Evolutionary conservation across 129 eudicot species (phyloP).

Genomic region (Pittosporum tobira): DNA sequence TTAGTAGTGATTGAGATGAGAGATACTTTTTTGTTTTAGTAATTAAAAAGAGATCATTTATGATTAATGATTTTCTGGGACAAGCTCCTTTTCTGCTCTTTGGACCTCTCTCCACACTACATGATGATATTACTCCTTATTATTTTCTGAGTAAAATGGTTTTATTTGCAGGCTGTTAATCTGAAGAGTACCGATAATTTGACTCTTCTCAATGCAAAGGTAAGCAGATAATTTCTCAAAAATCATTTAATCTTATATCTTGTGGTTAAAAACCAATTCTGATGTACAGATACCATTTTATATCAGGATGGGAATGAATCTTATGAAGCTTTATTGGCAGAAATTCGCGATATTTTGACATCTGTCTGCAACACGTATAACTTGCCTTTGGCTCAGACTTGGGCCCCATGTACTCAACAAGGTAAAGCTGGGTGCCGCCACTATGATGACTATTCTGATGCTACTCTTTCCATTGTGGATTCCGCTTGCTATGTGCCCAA

Average conservation of each 20-base stretch:
- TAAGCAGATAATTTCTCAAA: slow-evolving; percentile 9
- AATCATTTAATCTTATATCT: slow-evolving; percentile 2
- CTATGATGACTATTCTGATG: slow-evolving; percentile 15
- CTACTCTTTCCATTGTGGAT: slow-evolving; percentile 34
- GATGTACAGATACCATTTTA: slow-evolving; percentile 3
- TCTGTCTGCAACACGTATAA: slow-evolving; percentile 32
- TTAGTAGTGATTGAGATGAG: neutral
- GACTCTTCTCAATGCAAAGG: slow-evolving; percentile 46
- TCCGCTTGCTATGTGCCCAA: slow-evolving; percentile 45
- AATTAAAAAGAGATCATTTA: neutral
- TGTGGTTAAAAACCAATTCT: slow-evolving; percentile 14
- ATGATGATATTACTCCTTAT: neutral
- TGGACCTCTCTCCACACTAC: slow-evolving; percentile 1
- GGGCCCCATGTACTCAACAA: slow-evolving; percentile 51
- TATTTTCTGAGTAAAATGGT: slow-evolving; percentile 12
- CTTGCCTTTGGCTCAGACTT: slow-evolving; percentile 61
- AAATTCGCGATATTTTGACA: slow-evolving; percentile 37
- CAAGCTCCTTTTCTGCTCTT: neutral
- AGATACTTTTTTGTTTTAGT: too few relatives aligned
- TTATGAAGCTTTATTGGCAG: slow-evolving; percentile 30
- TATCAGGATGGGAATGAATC: slow-evolving; percentile 27
- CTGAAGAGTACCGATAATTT: slow-evolving; percentile 46
- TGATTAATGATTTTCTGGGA: neutral
- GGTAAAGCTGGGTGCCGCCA: slow-evolving; percentile 31
- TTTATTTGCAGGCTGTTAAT: slow-evolving; percentile 61